A percentile compares a stretch with the other conserved stretches of the same genome.
Conservation (phyloP, 1,139 yeast species). For the Taphrina confusa region DNA sequence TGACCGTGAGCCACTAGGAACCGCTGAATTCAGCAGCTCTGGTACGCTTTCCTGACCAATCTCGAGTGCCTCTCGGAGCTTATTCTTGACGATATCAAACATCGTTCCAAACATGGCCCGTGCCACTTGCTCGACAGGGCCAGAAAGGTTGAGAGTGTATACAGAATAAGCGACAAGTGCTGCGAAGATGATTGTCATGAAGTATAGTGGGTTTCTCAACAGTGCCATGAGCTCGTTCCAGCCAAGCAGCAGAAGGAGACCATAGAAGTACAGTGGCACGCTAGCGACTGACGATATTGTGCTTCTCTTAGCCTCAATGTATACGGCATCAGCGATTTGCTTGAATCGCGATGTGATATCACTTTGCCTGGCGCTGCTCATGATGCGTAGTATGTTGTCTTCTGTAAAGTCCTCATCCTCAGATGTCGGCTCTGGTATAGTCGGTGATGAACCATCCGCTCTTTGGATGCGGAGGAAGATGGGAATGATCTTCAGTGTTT, state of each 20-base stretch:
- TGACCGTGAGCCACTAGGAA: neutral
- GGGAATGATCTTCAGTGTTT: slow-evolving; percentile 48
- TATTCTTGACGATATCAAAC: slow-evolving; percentile 32
- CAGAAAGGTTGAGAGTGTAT: slow-evolving; percentile 70
- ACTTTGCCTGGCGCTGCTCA: slow-evolving; percentile 60
- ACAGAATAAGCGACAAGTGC: slow-evolving; percentile 68
- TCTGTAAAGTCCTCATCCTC: slow-evolving; percentile 17
- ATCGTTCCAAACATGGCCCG: slow-evolving; percentile 33
- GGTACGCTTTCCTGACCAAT: slow-evolving; percentile 30
- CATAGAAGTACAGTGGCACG: slow-evolving; percentile 80
- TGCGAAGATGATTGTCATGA: slow-evolving; percentile 59
- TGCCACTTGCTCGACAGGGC: slow-evolving; percentile 56
- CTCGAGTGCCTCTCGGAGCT: slow-evolving; percentile 21
- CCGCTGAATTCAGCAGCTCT: slow-evolving; percentile 24
- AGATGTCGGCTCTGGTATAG: slow-evolving; percentile 49
- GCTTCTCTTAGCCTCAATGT: slow-evolving; percentile 72
- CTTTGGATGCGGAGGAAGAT: slow-evolving; percentile 23
- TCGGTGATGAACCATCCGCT: slow-evolving; percentile 51
- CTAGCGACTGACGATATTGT: slow-evolving; percentile 68
- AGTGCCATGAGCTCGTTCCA: slow-evolving; percentile 96
- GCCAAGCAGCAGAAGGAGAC: slow-evolving; percentile 72
- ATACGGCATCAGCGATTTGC: slow-evolving; percentile 76
- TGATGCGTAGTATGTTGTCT: slow-evolving; percentile 54
- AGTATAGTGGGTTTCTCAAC: slow-evolving; percentile 75
- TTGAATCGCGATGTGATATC: slow-evolving; percentile 64